Conservation (phyloP, 2,329 filamentous ascomycete genomes). For the Podosphaera leucotricha region DNA sequence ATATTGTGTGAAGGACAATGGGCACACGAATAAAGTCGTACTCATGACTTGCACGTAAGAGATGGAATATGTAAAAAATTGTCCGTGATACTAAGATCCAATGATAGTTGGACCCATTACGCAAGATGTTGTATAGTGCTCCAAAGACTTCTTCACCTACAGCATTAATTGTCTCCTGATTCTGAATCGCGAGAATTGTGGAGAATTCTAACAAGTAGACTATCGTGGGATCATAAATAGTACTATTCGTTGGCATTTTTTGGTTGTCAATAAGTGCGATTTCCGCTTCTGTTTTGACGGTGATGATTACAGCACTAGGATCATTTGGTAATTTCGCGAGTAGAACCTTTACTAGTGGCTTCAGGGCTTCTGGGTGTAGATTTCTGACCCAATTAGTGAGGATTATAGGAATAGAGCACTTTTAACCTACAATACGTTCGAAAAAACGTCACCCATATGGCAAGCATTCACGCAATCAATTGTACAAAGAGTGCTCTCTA, state of each 20-base stretch:
- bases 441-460: slow-evolving; percentile 57
- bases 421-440: slow-evolving; percentile 48
- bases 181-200: slow-evolving; percentile 56
- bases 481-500: slow-evolving; percentile 84
- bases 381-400: slow-evolving; percentile 21
- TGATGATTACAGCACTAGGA: slow-evolving; percentile 56
- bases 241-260: slow-evolving; percentile 28
- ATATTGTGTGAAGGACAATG: slow-evolving; percentile 75
- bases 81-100: slow-evolving; percentile 63
- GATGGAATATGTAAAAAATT: slow-evolving; percentile 63
- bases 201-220: slow-evolving; percentile 84
- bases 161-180: slow-evolving; percentile 44
- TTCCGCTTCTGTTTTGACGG: slow-evolving; percentile 67
- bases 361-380: slow-evolving; percentile 34
- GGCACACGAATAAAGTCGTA: slow-evolving; percentile 81
- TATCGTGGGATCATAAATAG: slow-evolving; percentile 61
- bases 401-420: neutral
- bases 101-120: slow-evolving; percentile 59
- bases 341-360: slow-evolving; percentile 45
- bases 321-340: slow-evolving; percentile 75
- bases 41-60: slow-evolving; percentile 70
- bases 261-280: slow-evolving; percentile 35
- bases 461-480: slow-evolving; percentile 88
- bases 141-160: slow-evolving; percentile 64
- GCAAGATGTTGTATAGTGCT: slow-evolving; percentile 56